phyloP scores from a whole-genome alignment of 2,329 filamentous ascomycete genomes.

The Aschersonia sp. region DNA sequence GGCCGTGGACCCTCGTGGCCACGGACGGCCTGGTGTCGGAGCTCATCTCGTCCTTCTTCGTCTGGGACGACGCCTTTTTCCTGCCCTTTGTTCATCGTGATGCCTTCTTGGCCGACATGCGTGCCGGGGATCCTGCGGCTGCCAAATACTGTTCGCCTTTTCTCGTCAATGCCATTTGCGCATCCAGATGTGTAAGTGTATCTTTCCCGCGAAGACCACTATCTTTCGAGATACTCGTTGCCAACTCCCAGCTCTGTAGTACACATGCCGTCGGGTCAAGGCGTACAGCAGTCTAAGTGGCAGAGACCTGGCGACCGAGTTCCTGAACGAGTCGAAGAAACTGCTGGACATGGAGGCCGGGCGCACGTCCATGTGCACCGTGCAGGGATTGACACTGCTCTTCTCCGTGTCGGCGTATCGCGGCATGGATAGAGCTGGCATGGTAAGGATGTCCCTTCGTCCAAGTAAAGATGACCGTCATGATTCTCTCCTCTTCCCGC shows the following conservation, averaged over 20 bases:
- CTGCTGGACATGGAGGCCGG: conserved; percentile 9
- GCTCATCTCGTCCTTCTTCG: conserved; percentile 15
- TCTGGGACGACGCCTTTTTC: conserved; percentile 13
- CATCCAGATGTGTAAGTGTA: conserved; percentile 12
- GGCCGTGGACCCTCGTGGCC: conserved; percentile 15
- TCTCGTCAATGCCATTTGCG: conserved; percentile 17
- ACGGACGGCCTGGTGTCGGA: conserved; percentile 16
- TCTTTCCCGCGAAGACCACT: too few species aligned
- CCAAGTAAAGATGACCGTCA: not conserved
- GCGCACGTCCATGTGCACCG: conserved; percentile 8
- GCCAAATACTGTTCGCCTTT: conserved; percentile 15
- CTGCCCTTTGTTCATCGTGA: conserved; percentile 12
- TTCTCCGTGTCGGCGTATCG: conserved; percentile 6
- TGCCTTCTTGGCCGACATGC: conserved; percentile 14
- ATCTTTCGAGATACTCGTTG: too few species aligned
- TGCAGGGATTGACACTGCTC: conserved; percentile 9
- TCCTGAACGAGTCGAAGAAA: conserved; percentile 11
- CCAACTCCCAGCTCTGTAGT: conserved; percentile 2
- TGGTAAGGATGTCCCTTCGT: conserved; percentile 3
- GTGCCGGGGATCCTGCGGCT: conserved; percentile 3
- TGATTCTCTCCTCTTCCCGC: not conserved
- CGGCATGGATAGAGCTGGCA: conserved; percentile 5
- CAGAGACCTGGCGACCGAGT: conserved; percentile 7
- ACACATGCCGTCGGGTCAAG: conserved; percentile 9
- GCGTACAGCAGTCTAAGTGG: conserved; percentile 4